Percentiles rank a stretch among this genome's conserved stretches.
These are phyloP conservation scores for Penicillium maclennaniae DNA, from an alignment of 495 filamentous ascomycete species.

Conservation along the genomic window DNA sequence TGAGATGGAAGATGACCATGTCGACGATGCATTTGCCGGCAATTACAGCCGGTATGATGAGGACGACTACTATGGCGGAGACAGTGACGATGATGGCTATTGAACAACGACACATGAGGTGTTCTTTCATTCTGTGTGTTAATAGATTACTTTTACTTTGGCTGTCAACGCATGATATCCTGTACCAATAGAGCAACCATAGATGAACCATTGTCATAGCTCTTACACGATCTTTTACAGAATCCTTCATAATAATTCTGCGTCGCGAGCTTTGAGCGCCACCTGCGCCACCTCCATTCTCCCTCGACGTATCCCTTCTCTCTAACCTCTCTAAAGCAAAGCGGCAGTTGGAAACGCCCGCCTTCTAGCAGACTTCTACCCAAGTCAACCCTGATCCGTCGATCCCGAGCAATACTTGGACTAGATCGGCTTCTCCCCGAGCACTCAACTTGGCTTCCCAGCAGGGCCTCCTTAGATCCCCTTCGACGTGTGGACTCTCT, in stretches of 20 bases:
- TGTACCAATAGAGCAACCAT: background rate
- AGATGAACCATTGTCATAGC: background rate
- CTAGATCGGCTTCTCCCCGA: background rate
- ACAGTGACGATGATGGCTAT: conserved; percentile 33
- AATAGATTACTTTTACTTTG: background rate
- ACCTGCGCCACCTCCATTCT: background rate
- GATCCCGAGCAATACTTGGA: background rate
- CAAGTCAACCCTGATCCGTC: background rate
- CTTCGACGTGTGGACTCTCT: background rate
- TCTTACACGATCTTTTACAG: background rate
- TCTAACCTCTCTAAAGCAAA: background rate
- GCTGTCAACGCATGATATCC: background rate
- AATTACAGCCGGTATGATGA: conserved; percentile 34
- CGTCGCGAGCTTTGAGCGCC: too few species aligned
- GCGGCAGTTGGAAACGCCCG: background rate
- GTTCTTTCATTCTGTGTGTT: background rate
- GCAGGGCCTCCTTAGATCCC: background rate
- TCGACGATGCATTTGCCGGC: conserved; percentile 41
- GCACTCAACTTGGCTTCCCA: background rate
- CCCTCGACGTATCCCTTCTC: background rate
- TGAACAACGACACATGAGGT: background rate
- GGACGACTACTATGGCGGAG: conserved; percentile 19
- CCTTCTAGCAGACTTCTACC: background rate
- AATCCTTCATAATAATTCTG: background rate
- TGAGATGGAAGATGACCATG: conserved; percentile 30